These are phyloP conservation scores for Heliocybe sulcata DNA, from an alignment of 1,284 basidiomycete genomes.

Conservation along the genomic window DNA sequence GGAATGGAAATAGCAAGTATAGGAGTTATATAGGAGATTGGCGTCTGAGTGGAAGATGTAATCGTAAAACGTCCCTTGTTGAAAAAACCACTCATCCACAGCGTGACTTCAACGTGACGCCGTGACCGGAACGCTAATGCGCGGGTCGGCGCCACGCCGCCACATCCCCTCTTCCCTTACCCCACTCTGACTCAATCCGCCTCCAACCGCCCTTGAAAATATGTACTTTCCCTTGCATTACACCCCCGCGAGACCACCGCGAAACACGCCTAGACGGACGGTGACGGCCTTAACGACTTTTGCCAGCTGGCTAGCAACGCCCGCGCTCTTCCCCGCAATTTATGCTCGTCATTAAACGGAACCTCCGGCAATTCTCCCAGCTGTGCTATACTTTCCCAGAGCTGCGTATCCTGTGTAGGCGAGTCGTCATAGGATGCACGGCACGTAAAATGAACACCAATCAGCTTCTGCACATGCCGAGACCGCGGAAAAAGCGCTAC, in stretches of 20 bases:
- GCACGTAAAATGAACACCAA: not conserved
- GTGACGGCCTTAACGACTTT: not conserved
- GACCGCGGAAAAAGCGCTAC: not conserved
- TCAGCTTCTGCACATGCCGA: constrained; percentile 2
- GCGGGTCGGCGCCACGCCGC: not conserved
- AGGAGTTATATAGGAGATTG: not conserved
- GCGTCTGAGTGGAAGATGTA: not conserved
- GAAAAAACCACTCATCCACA: not conserved
- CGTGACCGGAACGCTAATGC: not conserved
- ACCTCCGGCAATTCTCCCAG: constrained; percentile 2
- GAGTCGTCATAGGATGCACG: not conserved
- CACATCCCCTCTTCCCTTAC: not conserved
- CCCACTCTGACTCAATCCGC: not conserved
- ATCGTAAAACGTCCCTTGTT: not conserved
- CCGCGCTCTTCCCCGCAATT: not conserved
- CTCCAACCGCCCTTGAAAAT: not conserved
- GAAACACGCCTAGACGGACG: not conserved
- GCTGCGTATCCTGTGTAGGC: not conserved
- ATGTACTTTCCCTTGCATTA: not conserved
- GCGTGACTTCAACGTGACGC: not conserved
- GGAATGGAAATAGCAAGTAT: not conserved
- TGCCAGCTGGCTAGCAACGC: not conserved
- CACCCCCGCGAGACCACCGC: not conserved
- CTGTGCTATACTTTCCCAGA: constrained; percentile 1
- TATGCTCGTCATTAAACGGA: constrained; percentile 1